These are phyloP conservation scores for Tolypocladium capitatum DNA, from an alignment of 2,329 filamentous ascomycete genomes.

Conservation along the genomic window DNA sequence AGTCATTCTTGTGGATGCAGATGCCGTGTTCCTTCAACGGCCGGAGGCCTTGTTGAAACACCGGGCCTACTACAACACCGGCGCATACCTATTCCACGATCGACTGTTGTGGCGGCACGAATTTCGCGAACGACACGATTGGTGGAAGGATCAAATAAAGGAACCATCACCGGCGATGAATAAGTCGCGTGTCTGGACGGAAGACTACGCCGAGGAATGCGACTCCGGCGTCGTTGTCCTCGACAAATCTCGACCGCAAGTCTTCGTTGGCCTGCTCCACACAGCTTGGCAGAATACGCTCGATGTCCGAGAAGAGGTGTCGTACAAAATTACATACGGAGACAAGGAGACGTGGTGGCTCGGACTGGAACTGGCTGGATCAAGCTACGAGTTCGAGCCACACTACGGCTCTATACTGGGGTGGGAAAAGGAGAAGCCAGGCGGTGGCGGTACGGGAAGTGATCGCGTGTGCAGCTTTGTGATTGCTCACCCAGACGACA, in stretches of 20 bases:
- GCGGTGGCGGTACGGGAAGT: neutral
- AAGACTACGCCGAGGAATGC: slow-evolving; percentile 26
- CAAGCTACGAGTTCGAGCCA: slow-evolving; percentile 23
- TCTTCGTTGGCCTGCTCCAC: slow-evolving; percentile 27
- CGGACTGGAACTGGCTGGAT: slow-evolving; percentile 25
- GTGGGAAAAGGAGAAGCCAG: slow-evolving; percentile 10
- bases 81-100: slow-evolving; percentile 27
- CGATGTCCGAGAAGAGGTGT: slow-evolving; percentile 23
- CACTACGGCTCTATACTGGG: slow-evolving; percentile 29
- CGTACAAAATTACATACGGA: slow-evolving; percentile 27
- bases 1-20: slow-evolving; percentile 25
- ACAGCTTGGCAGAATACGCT: slow-evolving; percentile 30
- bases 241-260: slow-evolving; percentile 22
- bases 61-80: slow-evolving; percentile 16
- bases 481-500: slow-evolving; percentile 28
- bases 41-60: slow-evolving; percentile 21
- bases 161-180: slow-evolving; percentile 18
- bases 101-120: slow-evolving; percentile 23
- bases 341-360: slow-evolving; percentile 35
- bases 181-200: slow-evolving; percentile 23
- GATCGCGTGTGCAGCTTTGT: slow-evolving; percentile 24
- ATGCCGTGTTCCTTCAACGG: slow-evolving; percentile 23
- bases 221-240: slow-evolving; percentile 29
- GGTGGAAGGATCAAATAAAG: slow-evolving; percentile 23
- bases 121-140: slow-evolving; percentile 21